Conservation (phyloP, 2,329 filamentous ascomycete species). For the Pseudogymnoascus verrucosus region DNA sequence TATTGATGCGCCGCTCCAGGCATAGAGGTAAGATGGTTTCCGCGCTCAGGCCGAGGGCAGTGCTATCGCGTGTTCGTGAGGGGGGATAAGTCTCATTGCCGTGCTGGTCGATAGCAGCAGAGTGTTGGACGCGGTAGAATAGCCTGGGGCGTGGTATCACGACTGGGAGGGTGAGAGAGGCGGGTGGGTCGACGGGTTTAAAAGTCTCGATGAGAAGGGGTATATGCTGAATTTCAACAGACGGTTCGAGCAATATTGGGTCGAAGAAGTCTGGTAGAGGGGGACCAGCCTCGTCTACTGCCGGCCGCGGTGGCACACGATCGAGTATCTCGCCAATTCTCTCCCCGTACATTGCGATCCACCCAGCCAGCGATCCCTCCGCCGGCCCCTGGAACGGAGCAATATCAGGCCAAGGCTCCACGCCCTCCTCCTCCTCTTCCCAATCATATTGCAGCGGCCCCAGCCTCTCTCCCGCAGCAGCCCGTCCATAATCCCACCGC, state of each 20-base stretch:
- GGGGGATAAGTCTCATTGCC: neutral
- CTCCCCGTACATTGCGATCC: neutral
- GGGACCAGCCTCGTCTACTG: neutral
- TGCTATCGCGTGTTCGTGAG: neutral
- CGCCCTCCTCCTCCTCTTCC: neutral
- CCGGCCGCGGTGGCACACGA: too few relatives aligned
- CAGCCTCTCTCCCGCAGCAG: neutral
- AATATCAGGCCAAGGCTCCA: neutral
- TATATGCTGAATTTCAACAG: neutral
- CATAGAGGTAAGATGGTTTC: neutral
- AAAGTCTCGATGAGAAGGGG: neutral
- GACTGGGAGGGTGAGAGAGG: neutral
- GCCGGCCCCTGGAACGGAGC: neutral
- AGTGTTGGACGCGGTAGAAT: neutral
- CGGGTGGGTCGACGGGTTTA: neutral
- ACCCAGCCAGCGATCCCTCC: neutral
- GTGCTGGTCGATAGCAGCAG: neutral
- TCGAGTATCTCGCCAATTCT: neutral
- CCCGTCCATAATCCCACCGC: neutral
- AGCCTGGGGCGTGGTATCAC: neutral
- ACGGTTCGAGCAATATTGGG: neutral
- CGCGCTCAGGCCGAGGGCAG: neutral
- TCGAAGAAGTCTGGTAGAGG: neutral
- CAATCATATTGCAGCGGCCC: neutral
- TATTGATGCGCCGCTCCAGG: neutral